phyloP scores from a whole-genome alignment of 805 yeast species.

The Candida parachauliodes region DNA sequence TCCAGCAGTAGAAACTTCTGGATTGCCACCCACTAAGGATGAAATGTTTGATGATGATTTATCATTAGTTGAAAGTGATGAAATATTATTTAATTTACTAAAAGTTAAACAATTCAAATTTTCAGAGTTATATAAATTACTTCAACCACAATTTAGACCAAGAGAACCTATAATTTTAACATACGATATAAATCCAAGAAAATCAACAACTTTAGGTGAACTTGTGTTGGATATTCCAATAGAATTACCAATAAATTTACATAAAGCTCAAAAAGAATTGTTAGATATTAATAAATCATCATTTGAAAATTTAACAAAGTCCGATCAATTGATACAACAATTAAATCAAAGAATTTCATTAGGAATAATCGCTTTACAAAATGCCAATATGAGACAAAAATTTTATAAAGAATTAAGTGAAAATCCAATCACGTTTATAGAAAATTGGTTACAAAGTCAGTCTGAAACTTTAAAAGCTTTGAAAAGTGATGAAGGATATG shows the following conservation, averaged over 20 bases:
- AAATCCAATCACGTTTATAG: constrained; percentile 73
- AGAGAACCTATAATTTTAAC: constrained; percentile 75
- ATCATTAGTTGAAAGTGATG: constrained; percentile 40
- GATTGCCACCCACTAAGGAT: constrained; percentile 12
- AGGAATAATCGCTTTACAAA: constrained; percentile 51
- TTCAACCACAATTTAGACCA: constrained; percentile 71
- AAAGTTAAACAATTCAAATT: constrained; percentile 56
- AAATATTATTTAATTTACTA: constrained; percentile 42
- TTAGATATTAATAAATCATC: constrained; percentile 34
- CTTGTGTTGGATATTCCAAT: constrained; percentile 66
- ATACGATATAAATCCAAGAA: constrained; percentile 73
- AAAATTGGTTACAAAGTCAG: constrained; percentile 74
- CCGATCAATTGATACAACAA: constrained; percentile 42
- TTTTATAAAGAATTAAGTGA: constrained; percentile 72
- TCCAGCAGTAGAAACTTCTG: constrained; percentile 32
- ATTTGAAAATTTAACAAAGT: constrained; percentile 40
- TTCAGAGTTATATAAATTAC: constrained; percentile 66
- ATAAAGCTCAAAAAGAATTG: constrained; percentile 34
- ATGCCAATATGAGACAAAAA: constrained; percentile 61
- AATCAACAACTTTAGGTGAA: constrained; percentile 77
- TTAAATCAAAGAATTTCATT: constrained; percentile 42
- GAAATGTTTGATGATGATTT: constrained; percentile 28
- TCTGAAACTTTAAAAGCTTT: constrained; percentile 80
- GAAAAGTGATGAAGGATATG: constrained; percentile 84
- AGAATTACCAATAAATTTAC: constrained; percentile 36